phyloP scores from a whole-genome alignment of 83 land plant genomes.

The Thuja plicata region DNA sequence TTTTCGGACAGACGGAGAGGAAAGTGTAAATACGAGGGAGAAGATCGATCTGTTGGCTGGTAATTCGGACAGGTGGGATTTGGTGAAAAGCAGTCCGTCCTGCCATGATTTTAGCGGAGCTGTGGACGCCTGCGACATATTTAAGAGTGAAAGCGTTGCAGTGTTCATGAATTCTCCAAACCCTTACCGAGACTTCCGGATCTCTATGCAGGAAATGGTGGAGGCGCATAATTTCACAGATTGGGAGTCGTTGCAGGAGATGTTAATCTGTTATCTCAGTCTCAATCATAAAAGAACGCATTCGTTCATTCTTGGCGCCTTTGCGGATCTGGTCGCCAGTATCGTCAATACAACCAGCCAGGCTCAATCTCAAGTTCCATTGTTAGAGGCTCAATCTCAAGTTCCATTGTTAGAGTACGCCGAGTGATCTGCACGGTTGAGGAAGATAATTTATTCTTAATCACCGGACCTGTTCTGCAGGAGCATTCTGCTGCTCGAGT shows the following conservation, averaged over 20 bases:
- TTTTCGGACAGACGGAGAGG: neutral
- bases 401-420: neutral
- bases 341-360: neutral
- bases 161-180: constrained; percentile 21
- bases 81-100: neutral
- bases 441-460: neutral
- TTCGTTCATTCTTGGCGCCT: constrained; percentile 36
- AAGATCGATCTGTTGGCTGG: neutral
- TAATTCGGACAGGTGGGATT: neutral
- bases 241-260: constrained; percentile 62
- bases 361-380: neutral
- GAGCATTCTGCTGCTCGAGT: neutral
- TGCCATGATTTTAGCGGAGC: neutral
- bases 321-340: constrained; percentile 33
- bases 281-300: constrained; percentile 44
- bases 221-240: constrained; percentile 26
- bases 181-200: constrained; percentile 30
- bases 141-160: constrained; percentile 23
- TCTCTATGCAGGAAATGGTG: constrained; percentile 39
- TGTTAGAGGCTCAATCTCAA: neutral
- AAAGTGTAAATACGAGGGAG: neutral
- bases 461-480: neutral
- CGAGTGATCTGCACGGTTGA: neutral
- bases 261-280: constrained; percentile 48
- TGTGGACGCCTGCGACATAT: neutral